These are phyloP conservation scores for Pyrus communis DNA, from an alignment of 306 rosid genomes.

Conservation along the genomic window DNA sequence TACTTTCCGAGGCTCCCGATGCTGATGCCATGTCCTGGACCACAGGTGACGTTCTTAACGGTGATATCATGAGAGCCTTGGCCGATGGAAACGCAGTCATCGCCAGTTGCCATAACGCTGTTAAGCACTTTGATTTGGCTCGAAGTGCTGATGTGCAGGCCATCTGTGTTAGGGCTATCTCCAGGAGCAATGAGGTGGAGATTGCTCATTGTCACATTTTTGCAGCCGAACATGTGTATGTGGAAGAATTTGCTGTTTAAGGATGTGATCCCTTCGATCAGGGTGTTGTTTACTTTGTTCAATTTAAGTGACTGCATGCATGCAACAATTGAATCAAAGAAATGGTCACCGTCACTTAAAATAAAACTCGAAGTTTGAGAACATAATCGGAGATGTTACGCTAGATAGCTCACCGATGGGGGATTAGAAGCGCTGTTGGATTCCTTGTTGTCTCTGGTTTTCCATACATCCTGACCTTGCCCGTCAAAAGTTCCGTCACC, in stretches of 20 bases:
- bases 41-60: conserved; percentile 39
- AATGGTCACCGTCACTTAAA: not conserved
- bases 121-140: conserved; percentile 12
- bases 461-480: conserved; percentile 49
- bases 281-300: conserved; percentile 18
- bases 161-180: conserved; percentile 74
- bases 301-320: conserved; percentile 50
- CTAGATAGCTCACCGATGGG: conserved; percentile 38
- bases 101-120: conserved; percentile 56
- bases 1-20: conserved; percentile 72
- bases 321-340: not conserved
- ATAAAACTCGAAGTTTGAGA: not conserved
- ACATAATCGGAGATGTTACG: not conserved
- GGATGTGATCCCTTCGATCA: conserved; percentile 36
- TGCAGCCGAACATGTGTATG: conserved; percentile 10
- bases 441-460: conserved; percentile 4
- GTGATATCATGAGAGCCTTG: conserved; percentile 18
- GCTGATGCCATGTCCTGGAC: conserved; percentile 75
- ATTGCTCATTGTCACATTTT: conserved; percentile 20
- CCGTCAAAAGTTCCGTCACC: conserved; percentile 69
- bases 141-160: conserved; percentile 46
- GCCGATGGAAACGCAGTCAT: conserved; percentile 66
- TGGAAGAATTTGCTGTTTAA: conserved; percentile 57
- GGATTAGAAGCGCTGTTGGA: conserved; percentile 26
- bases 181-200: conserved; percentile 41